A percentile compares a stretch with the other conserved stretches of the same genome.
Evolutionary conservation across 345 rosid species (phyloP).

Genomic region (Fremontodendron californicum): DNA sequence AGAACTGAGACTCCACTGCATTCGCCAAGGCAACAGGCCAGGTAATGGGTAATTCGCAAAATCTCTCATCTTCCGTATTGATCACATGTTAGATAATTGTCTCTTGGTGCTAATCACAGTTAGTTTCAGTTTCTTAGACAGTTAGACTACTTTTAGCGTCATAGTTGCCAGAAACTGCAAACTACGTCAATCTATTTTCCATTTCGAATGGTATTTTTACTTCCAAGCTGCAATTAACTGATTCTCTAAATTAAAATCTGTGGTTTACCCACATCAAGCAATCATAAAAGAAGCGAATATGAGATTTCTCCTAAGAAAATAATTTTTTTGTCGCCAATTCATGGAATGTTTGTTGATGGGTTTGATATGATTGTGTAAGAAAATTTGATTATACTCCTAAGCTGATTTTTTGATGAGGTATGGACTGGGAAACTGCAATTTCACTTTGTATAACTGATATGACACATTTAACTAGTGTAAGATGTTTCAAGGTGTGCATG

Average conservation of each 20-base stretch:
- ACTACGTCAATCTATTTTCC: background rate
- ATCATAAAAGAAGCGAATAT: background rate
- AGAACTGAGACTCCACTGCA: conserved; percentile 56
- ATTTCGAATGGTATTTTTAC: background rate
- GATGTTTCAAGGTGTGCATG: background rate
- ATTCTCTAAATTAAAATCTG: conserved; percentile 9
- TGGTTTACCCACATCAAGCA: background rate
- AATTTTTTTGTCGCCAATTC: background rate
- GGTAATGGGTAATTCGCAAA: conserved; percentile 33
- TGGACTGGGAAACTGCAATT: background rate
- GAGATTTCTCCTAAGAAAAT: background rate
- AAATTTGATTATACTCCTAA: background rate
- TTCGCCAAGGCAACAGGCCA: conserved; percentile 51
- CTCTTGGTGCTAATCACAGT: background rate
- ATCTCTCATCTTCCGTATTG: background rate
- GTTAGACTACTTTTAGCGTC: conserved; percentile 1
- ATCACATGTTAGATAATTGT: conserved; percentile 1
- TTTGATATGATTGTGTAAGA: conserved; percentile 2
- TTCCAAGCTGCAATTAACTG: conserved; percentile 7
- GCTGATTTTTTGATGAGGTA: background rate
- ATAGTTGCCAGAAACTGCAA: background rate
- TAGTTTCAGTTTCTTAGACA: conserved; percentile 5
- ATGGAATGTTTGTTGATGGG: background rate
- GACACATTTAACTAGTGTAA: background rate
- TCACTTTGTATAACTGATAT: background rate